Evolutionary conservation across 495 filamentous ascomycete species (phyloP).

Genomic region (Saxispiralis lemnorum): DNA sequence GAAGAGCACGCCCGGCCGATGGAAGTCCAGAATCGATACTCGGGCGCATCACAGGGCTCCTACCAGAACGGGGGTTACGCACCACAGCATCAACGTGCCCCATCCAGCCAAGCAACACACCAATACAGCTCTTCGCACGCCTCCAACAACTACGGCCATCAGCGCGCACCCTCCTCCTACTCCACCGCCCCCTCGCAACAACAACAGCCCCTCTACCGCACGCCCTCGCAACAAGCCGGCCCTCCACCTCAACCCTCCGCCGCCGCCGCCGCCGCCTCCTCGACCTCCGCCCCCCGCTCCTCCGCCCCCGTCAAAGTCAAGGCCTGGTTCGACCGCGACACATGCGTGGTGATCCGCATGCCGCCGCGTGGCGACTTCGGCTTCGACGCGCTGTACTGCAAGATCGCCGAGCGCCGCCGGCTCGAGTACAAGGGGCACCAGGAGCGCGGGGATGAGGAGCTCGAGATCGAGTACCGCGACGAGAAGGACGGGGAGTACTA

Average conservation of each 20-base stretch:
- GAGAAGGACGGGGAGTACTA: conserved; percentile 59
- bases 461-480: conserved; percentile 71
- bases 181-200: conserved; percentile 6
- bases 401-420: conserved; percentile 46
- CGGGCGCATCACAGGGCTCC: conserved; percentile 6
- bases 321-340: conserved; percentile 68
- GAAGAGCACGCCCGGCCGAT: conserved; percentile 17
- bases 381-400: conserved; percentile 36
- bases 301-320: conserved; percentile 65
- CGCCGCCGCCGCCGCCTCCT: not conserved
- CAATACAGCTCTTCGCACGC: too few species aligned
- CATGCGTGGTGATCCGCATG: conserved; percentile 78
- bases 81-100: conserved; percentile 6
- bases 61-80: conserved; percentile 9
- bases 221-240: conserved; percentile 21
- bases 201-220: conserved; percentile 30
- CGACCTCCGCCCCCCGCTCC: conserved; percentile 16
- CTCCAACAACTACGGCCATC: not conserved
- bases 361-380: conserved; percentile 47
- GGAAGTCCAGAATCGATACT: conserved; percentile 8
- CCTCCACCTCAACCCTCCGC: not conserved
- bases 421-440: conserved; percentile 19
- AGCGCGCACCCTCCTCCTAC: conserved; percentile 8
- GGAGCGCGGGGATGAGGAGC: conserved; percentile 34
- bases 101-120: not conserved